phyloP scores from a whole-genome alignment of 1,284 basidiomycete genomes.

The Trichosporon asahii region DNA sequence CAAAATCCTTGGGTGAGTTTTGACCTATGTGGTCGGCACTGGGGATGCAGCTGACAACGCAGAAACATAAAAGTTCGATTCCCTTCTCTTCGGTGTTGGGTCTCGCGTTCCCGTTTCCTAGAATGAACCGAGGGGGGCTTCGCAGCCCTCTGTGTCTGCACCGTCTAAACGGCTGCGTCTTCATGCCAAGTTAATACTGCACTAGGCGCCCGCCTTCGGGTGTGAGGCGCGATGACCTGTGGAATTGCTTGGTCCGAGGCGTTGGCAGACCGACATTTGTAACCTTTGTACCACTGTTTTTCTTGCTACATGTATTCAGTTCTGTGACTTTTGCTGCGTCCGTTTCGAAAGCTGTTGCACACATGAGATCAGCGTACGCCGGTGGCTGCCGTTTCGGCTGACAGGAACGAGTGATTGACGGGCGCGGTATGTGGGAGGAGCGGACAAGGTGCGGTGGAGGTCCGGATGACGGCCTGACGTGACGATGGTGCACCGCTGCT shows the following conservation, averaged over 20 bases:
- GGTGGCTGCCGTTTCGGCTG: not conserved
- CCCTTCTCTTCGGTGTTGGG: slow-evolving; percentile 43
- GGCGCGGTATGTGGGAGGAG: not conserved
- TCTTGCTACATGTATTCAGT: not conserved
- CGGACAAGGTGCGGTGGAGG: slow-evolving; percentile 2
- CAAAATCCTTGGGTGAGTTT: slow-evolving; percentile 13
- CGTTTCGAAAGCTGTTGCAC: not conserved
- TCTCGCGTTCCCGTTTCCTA: slow-evolving; percentile 52
- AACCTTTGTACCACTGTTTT: not conserved
- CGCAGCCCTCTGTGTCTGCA: slow-evolving; percentile 18
- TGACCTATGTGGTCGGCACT: not conserved
- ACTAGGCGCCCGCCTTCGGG: slow-evolving; percentile 9
- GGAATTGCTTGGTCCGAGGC: slow-evolving; percentile 9
- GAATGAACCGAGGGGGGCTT: slow-evolving; percentile 28
- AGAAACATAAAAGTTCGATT: slow-evolving; percentile 52
- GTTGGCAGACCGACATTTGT: slow-evolving; percentile 11
- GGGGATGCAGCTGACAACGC: not conserved
- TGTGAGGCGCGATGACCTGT: slow-evolving; percentile 10
- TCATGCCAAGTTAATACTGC: slow-evolving; percentile 6
- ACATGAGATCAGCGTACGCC: not conserved
- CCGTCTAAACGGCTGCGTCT: slow-evolving; percentile 10
- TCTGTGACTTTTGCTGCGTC: not conserved
- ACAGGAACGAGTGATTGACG: not conserved
- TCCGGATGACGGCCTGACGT: slow-evolving; percentile 7
- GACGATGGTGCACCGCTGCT: slow-evolving; percentile 10